Evolutionary conservation across 2,329 filamentous ascomycete genomes (phyloP).

Genomic region (Colletotrichum orbiculare): DNA sequence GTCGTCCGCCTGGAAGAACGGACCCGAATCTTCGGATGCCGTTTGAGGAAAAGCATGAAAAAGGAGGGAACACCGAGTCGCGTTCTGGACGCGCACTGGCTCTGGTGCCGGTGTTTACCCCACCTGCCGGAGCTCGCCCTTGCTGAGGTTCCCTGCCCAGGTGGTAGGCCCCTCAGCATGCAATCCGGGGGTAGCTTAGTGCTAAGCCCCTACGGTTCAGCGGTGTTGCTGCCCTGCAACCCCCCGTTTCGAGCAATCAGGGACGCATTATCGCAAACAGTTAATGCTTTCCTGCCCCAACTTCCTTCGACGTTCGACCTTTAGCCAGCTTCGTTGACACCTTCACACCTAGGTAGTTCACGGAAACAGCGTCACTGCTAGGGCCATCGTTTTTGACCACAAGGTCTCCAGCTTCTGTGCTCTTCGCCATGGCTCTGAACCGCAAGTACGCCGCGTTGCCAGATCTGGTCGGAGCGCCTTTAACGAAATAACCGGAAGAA

Average conservation of each 20-base stretch:
- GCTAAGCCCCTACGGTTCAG: slow-evolving; percentile 22
- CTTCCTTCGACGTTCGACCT: no score
- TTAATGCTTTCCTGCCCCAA: no score
- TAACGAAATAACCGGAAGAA: neutral
- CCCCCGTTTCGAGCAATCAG: slow-evolving; percentile 1
- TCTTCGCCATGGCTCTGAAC: slow-evolving; percentile 72
- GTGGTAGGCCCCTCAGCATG: neutral
- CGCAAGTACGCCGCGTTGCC: slow-evolving; percentile 86
- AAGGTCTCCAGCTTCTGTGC: neutral
- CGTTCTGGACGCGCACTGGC: slow-evolving; percentile 22
- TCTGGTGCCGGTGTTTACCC: slow-evolving; percentile 2
- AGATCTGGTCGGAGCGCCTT: slow-evolving; percentile 68
- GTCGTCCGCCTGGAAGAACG: neutral
- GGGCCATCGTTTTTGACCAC: neutral
- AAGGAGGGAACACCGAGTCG: slow-evolving; percentile 20
- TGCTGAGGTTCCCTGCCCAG: no score
- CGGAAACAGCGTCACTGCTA: neutral
- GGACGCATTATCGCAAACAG: no score
- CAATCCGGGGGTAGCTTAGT: slow-evolving; percentile 21
- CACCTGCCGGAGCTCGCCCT: slow-evolving; percentile 9
- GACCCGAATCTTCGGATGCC: neutral
- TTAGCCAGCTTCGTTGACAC: no score
- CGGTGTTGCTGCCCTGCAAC: slow-evolving; percentile 4
- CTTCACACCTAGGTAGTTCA: no score
- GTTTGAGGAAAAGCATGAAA: slow-evolving; percentile 17